These are phyloP conservation scores for Daldinia vernicosa DNA, from an alignment of 495 filamentous ascomycete genomes.

Conservation along the genomic window DNA sequence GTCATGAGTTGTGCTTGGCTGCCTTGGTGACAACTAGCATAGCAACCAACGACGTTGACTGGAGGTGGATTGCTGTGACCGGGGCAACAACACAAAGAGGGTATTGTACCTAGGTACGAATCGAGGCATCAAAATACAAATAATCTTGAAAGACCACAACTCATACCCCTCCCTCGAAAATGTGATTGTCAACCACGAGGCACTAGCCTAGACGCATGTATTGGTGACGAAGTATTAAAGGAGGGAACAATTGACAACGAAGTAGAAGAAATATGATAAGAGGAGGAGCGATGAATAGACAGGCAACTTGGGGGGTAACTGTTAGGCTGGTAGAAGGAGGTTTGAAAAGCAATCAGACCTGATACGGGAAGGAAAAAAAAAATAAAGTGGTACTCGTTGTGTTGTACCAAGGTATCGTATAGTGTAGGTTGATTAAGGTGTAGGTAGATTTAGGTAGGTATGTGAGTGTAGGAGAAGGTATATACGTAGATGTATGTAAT, in stretches of 20 bases:
- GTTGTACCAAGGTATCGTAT: conserved; percentile 39
- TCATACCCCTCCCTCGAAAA: conserved; percentile 28
- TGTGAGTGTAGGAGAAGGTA: conserved; percentile 3
- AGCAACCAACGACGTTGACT: neutral
- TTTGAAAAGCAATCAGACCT: conserved; percentile 30
- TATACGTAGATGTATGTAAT: neutral
- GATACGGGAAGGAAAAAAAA: conserved; percentile 28
- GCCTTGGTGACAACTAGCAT: neutral
- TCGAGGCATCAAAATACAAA: conserved; percentile 32
- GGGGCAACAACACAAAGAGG: conserved; percentile 4
- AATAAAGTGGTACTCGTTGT: conserved; percentile 35
- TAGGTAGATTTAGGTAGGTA: conserved; percentile 2
- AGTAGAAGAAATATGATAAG: conserved; percentile 35
- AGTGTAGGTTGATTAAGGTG: conserved; percentile 12
- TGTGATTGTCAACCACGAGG: conserved; percentile 6
- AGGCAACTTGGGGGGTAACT: conserved; percentile 26
- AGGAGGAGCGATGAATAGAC: conserved; percentile 23
- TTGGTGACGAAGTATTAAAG: conserved; percentile 6
- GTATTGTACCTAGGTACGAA: conserved; percentile 2
- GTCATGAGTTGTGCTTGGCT: neutral
- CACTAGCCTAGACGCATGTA: conserved; percentile 23
- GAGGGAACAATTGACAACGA: conserved; percentile 2
- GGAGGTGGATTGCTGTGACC: conserved; percentile 1
- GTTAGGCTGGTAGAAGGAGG: conserved; percentile 12
- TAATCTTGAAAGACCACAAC: conserved; percentile 10